These are phyloP conservation scores for Daucus carota DNA, from an alignment of 129 eudicot genomes.

Conservation along the genomic window DH1_v3.0 NC_030381.2:6038001-6038500, in stretches of 20 bases:
- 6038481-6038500: too few species aligned
- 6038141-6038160: slow-evolving; percentile 68
- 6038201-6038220: background rate
- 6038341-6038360: too few species aligned
- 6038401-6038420: too few species aligned
- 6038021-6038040: slow-evolving; percentile 22
- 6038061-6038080: slow-evolving; percentile 35
- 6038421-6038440: too few species aligned
- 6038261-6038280: background rate
- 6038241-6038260: background rate
- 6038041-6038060: slow-evolving; percentile 52
- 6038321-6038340: background rate
- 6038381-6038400: background rate
- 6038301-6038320: background rate
- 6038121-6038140: slow-evolving; percentile 21
- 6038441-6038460: too few species aligned
- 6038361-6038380: background rate
- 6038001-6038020: slow-evolving; percentile 24
- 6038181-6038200: slow-evolving; percentile 27
- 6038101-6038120: slow-evolving; percentile 76
- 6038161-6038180: slow-evolving; percentile 94
- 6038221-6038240: slow-evolving; percentile 3
- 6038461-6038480: too few species aligned
- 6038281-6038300: background rate
- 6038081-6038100: slow-evolving; percentile 67